Evolutionary conservation across 2,329 filamentous ascomycete species (phyloP).

Genomic region (Cladosporium phlei): DNA sequence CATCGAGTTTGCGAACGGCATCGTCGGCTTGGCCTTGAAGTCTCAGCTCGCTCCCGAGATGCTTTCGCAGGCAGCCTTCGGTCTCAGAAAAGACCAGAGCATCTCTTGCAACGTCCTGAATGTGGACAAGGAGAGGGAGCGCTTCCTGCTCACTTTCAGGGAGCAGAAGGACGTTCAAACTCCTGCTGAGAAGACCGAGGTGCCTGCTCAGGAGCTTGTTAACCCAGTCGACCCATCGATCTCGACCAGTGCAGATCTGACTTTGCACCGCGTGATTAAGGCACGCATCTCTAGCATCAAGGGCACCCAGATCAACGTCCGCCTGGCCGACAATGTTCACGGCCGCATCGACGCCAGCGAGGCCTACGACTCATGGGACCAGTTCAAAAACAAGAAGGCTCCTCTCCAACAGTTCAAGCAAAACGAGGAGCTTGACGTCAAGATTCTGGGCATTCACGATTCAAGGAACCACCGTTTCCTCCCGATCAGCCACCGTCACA

Average conservation of each 20-base stretch:
- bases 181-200: conserved; percentile 27
- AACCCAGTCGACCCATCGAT: conserved; percentile 64
- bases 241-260: conserved; percentile 65
- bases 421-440: conserved; percentile 67
- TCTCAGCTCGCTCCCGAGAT: conserved; percentile 69
- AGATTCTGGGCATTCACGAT: conserved; percentile 82
- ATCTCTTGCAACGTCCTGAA: conserved; percentile 67
- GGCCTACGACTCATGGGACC: conserved; percentile 80
- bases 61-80: conserved; percentile 66
- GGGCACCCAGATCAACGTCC: conserved; percentile 86
- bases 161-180: conserved; percentile 42
- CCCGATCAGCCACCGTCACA: conserved; percentile 79
- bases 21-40: conserved; percentile 77
- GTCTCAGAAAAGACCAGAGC: conserved; percentile 70
- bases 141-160: conserved; percentile 63
- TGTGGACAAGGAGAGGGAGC: conserved; percentile 63
- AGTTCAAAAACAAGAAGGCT: conserved; percentile 75
- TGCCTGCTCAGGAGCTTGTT: conserved; percentile 34
- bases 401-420: conserved; percentile 69
- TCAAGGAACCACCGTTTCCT: conserved; percentile 86
- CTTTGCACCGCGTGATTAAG: conserved; percentile 66
- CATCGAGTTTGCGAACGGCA: conserved; percentile 74
- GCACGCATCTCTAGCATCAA: conserved; percentile 80
- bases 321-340: conserved; percentile 78
- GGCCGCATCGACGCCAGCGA: conserved; percentile 93